These are phyloP conservation scores for Podaxis sp. DNA, from an alignment of 768 basidiomycete genomes.

Conservation along the genomic window DNA sequence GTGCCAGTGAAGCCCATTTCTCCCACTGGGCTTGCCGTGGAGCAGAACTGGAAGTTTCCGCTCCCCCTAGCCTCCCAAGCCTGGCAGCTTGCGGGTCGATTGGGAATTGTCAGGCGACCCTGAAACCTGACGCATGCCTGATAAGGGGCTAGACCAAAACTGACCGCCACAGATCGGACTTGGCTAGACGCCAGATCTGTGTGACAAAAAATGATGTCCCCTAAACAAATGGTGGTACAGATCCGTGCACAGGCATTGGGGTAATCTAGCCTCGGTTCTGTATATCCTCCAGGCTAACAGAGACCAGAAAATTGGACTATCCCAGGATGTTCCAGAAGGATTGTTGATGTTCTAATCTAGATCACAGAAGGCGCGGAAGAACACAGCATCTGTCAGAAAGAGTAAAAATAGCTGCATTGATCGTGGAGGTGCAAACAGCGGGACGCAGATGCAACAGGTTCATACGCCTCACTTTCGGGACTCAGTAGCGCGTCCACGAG, in stretches of 20 bases:
- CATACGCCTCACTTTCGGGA: neutral
- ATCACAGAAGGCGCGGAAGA: slow-evolving; percentile 11
- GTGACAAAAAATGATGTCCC: neutral
- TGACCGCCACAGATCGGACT: slow-evolving; percentile 5
- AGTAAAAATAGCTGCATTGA: slow-evolving; percentile 12
- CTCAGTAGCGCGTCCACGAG: slow-evolving; percentile 25
- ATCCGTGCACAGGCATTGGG: neutral
- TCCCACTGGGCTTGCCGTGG: neutral
- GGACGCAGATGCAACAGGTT: neutral
- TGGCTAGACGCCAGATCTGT: neutral
- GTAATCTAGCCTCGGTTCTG: neutral
- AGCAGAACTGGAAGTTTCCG: slow-evolving; percentile 12
- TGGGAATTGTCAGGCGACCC: slow-evolving; percentile 7
- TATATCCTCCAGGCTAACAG: neutral
- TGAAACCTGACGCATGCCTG: slow-evolving; percentile 13
- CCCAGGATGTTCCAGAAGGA: slow-evolving; percentile 9
- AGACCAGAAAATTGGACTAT: neutral
- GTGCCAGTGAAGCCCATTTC: neutral
- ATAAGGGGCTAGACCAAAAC: slow-evolving; percentile 9
- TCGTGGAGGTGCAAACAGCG: neutral
- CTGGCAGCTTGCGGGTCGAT: slow-evolving; percentile 7
- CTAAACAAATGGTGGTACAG: neutral
- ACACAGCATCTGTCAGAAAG: slow-evolving; percentile 14
- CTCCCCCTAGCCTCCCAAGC: neutral
- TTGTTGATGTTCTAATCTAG: slow-evolving; percentile 13